Base-by-base conservation (phyloP, 2,329 filamentous ascomycete genomes). In the Aaosphaeria pasadenensis region DNA sequence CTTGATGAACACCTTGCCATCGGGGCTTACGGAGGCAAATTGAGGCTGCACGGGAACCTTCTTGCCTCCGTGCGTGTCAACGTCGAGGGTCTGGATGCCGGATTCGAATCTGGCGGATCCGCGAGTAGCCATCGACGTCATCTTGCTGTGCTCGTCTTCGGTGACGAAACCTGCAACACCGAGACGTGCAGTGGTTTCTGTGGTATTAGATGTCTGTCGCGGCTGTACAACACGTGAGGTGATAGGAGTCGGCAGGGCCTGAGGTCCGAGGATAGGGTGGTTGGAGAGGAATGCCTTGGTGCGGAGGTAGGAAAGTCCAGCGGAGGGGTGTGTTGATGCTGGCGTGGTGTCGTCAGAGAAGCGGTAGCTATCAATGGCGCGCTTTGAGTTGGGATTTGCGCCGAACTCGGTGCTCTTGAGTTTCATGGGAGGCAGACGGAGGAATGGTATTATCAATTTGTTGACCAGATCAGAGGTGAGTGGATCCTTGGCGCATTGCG, bases 301-400 rank as follows among this genome's bases (percentile, higher is more conserved):
- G 43, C 81, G 77, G 3, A 80, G 70, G 62, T 87, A 86, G 11
- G 80, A 79, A 5, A 87, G 71, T 53, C 84, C 84, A 4, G 81
- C 84, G 4, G 81, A 84, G 3, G 84, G 84, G 65, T 87, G 84
- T 6, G 84, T 86, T 49, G 77, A 78, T 1, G 82, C 80, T 51
- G 73, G 52, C 54, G 66, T 53, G 57, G 61, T 63, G 60, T 77
- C 58, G 39, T 60, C 55, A 50, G 62, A 57, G 49, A 68, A 66
- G n/a, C 49, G 49, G 47, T 57, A 59, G 9, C n/a, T 9, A 24
- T 56, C 44, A 6, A 59, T 49, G 24, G 52, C 38, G 61, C 62
- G 29, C 29, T 71, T 64, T 46, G 67, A 56, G 53, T 52, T 64
- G 7, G 71, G 67, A 9, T 48, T 50, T 42, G 58, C 49, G 7